phyloP scores from a whole-genome alignment of 805 yeast species.

The Candida alai region DNA sequence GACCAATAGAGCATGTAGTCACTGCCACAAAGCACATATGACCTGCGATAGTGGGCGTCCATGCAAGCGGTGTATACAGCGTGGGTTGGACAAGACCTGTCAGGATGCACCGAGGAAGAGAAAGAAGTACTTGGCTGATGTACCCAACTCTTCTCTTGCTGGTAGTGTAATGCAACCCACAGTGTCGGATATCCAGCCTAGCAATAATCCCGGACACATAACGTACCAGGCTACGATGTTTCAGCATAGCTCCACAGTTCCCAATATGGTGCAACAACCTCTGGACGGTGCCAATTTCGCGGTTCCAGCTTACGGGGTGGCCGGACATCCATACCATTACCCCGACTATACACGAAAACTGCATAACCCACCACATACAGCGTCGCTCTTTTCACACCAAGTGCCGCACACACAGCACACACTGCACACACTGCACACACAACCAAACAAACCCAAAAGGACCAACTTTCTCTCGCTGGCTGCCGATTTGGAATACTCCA shows the following conservation, averaged over 20 bases:
- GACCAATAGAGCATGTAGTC: constrained; percentile 83
- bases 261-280: constrained; percentile 3
- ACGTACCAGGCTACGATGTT: constrained; percentile 13
- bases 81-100: constrained; percentile 69
- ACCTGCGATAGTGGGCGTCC: constrained; percentile 87
- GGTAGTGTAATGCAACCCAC: constrained; percentile 3
- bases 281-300: neutral
- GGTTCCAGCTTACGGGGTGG: constrained; percentile 1
- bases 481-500: constrained; percentile 69
- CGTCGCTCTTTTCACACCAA: neutral
- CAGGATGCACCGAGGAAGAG: constrained; percentile 86
- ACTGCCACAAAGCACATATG: constrained; percentile 88
- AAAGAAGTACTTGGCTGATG: constrained; percentile 74
- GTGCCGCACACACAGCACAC: neutral
- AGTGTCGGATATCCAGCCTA: constrained; percentile 1
- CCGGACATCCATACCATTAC: neutral
- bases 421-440: neutral
- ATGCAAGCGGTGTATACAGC: constrained; percentile 69
- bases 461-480: constrained; percentile 62
- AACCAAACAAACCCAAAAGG: constrained; percentile 10
- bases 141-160: constrained; percentile 30
- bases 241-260: constrained; percentile 13
- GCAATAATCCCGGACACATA: constrained; percentile 1
- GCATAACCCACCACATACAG: constrained; percentile 7
- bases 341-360: constrained; percentile 6